Evolutionary conservation across 441 rosid genomes (phyloP), one percentile per base, ranked within the genome.

Genomic region (Gossypium trilobum): DNA sequence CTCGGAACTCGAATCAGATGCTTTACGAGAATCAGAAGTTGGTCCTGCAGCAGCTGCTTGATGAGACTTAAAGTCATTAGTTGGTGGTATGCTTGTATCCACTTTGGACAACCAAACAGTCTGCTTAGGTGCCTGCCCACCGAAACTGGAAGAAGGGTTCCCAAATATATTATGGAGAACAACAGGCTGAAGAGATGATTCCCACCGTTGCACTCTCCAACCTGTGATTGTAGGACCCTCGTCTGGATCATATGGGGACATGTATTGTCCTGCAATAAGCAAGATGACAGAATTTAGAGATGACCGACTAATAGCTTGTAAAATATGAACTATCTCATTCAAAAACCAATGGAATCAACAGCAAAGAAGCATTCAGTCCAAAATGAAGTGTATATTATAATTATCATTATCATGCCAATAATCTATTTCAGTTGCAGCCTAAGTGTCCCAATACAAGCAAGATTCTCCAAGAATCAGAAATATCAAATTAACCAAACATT

Each of bases 191-290:
- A 95, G 87, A 77, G 97, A 90, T 67, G 98, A 91, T 79, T 95
- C 98, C 98, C 99, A 95, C 56, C 98, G 98, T 80, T 95, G 99
- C 77, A 95, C 94, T 79, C 98, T 90, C 99, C 97, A 93, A 46
- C 99, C 98, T 56, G 97, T 95, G 75, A 95, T 95, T 70, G 98
- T 91, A 85, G 98, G 99, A 73, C 99, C 99, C 82, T 95, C 99
- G 78, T 93, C 99, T 57, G 98, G 99, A 85, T 93, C 99, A 80
- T 89, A 90, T 17, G 98, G 99, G 54, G 99, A 95, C 99, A 95
- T 93, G 77, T 93, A 93, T 81, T 95, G 96, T 76, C 98, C 98
- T 95, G 91, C 79, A 79, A 48, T 65, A 50, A 50, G 64, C 36
- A 64, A 57, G 23, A 71, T 19, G 3, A 23, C 33, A 19, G 36